Conservation (phyloP, 73 alveolate species). For the Paramecium biaurelia region DNA sequence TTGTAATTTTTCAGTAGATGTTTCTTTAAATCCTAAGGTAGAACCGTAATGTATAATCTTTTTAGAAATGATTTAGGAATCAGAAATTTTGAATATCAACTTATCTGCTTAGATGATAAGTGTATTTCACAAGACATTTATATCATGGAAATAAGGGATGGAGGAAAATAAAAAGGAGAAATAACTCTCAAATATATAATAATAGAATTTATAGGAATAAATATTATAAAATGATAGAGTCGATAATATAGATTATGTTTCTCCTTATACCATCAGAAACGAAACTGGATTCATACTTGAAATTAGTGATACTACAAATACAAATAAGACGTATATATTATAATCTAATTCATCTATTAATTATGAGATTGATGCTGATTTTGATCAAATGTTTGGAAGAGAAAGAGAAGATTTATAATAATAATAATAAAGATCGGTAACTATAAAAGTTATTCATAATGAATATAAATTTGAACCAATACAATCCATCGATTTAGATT, state of each 20-base stretch:
- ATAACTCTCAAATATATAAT: too few relatives aligned
- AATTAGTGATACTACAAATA: background rate
- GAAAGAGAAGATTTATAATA: background rate
- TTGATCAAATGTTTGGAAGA: constrained; percentile 19
- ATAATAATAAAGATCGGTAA: constrained; percentile 29
- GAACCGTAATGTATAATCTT: constrained; percentile 54
- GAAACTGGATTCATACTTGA: constrained; percentile 50
- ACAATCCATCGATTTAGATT: background rate
- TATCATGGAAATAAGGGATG: constrained; percentile 49
- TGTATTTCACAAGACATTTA: constrained; percentile 47
- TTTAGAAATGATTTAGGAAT: constrained; percentile 43
- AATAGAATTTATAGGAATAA: too few relatives aligned
- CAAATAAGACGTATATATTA: background rate
- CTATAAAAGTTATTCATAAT: background rate
- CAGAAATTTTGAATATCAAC: constrained; percentile 27
- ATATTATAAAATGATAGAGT: background rate
- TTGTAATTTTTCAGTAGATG: constrained; percentile 51
- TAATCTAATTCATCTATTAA: background rate
- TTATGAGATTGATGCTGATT: constrained; percentile 36
- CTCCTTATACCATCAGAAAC: constrained; percentile 64
- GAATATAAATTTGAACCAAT: background rate
- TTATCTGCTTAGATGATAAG: constrained; percentile 51
- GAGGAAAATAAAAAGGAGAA: constrained; percentile 6
- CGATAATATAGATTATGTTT: constrained; percentile 52
- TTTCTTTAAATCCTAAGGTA: constrained; percentile 42